Evolutionary conservation across 2,329 filamentous ascomycete species (phyloP).

Genomic region (Cordyceps farinosa): DNA sequence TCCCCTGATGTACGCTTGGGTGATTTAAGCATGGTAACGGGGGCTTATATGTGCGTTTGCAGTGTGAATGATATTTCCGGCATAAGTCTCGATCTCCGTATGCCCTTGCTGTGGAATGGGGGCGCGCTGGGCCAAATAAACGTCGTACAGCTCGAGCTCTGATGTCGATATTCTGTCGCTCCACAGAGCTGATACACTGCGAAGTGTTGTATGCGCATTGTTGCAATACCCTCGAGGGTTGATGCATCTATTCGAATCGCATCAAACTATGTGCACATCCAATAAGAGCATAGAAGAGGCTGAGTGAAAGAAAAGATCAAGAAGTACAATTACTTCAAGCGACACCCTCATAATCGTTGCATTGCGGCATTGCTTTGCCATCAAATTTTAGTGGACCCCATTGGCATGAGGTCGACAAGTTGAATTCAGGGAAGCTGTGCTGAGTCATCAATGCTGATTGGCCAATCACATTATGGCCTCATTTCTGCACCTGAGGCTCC

Average conservation of each 20-base stretch:
- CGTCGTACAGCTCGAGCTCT: not conserved
- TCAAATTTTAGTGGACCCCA: not conserved
- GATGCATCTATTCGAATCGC: slow-evolving; percentile 13
- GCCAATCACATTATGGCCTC: slow-evolving; percentile 39
- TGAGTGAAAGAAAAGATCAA: not conserved
- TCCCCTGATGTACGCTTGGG: no score
- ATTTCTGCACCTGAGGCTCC: slow-evolving; percentile 30
- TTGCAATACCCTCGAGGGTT: slow-evolving; percentile 7
- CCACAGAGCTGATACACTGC: not conserved
- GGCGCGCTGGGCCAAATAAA: not conserved
- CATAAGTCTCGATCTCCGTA: no score
- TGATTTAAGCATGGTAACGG: not conserved
- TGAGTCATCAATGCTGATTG: slow-evolving; percentile 33
- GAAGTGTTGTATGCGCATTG: slow-evolving; percentile 6
- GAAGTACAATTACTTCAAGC: not conserved
- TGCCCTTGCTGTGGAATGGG: no score
- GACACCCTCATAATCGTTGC: not conserved
- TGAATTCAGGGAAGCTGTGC: slow-evolving; percentile 28
- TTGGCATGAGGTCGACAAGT: not conserved
- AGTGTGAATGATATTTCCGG: not conserved
- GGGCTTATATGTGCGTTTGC: not conserved
- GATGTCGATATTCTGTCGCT: not conserved
- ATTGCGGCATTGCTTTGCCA: not conserved
- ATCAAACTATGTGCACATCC: not conserved
- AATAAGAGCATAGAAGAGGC: not conserved